phyloP scores from a whole-genome alignment of 805 yeast species.

The Cyberlindnera euphorbiiphila region DNA sequence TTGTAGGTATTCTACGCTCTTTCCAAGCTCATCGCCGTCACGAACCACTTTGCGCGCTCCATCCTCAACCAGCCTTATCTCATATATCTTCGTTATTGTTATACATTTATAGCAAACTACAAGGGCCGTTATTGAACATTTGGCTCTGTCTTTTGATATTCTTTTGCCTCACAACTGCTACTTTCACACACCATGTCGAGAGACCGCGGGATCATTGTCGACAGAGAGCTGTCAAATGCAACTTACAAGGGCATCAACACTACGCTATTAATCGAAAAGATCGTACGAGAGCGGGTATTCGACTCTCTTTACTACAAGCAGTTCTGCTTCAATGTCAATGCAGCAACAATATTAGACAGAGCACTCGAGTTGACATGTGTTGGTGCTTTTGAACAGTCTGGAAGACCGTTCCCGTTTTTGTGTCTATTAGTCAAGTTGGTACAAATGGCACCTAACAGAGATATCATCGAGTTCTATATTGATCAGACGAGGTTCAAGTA shows the following conservation, averaged over 20 bases:
- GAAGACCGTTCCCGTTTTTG: conserved; percentile 68
- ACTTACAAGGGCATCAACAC: conserved; percentile 43
- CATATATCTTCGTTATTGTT: too few relatives aligned
- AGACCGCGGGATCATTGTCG: conserved; percentile 13
- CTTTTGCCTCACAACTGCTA: neutral
- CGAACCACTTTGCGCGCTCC: too few relatives aligned
- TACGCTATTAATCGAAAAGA: conserved; percentile 51
- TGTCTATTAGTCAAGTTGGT: conserved; percentile 72
- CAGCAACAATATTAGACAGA: conserved; percentile 47
- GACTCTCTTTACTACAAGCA: conserved; percentile 58
- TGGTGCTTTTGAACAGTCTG: conserved; percentile 55
- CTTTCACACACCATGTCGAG: conserved; percentile 3
- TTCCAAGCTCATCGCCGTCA: too few relatives aligned
- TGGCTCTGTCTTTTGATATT: too few relatives aligned
- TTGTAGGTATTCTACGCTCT: too few relatives aligned
- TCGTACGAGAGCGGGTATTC: conserved; percentile 50
- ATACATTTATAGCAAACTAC: too few relatives aligned
- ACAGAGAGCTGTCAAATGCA: conserved; percentile 19
- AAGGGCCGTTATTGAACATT: too few relatives aligned
- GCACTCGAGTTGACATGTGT: conserved; percentile 42
- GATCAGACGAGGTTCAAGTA: conserved; percentile 73
- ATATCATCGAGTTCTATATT: conserved; percentile 51
- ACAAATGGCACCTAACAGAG: conserved; percentile 66
- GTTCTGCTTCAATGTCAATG: conserved; percentile 47
- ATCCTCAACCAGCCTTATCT: too few relatives aligned